Evolutionary conservation across 495 filamentous ascomycete genomes (phyloP).

Genomic region (Penicillium dipodomyicola): DNA sequence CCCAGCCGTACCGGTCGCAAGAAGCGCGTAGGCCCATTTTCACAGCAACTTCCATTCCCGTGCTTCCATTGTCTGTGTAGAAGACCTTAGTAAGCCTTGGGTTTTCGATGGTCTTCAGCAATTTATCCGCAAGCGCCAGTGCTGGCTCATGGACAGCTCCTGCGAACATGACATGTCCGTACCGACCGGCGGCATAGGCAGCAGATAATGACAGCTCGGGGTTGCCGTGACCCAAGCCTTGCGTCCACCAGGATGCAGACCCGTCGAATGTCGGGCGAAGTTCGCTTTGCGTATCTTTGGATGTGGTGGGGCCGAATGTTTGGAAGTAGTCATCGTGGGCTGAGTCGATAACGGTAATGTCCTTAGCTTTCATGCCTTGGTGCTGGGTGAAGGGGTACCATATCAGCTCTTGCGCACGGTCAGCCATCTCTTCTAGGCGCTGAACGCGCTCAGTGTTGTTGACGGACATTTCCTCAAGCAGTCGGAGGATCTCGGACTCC

Average conservation of each 20-base stretch:
- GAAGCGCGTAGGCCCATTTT: conserved; percentile 75
- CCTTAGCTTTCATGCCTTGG: conserved; percentile 51
- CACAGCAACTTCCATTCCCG: conserved; percentile 73
- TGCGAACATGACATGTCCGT: conserved; percentile 83
- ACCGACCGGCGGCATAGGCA: conserved; percentile 76
- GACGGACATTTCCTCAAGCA: conserved; percentile 46
- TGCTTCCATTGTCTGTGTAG: conserved; percentile 77
- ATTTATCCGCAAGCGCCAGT: conserved; percentile 56
- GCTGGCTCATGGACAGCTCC: conserved; percentile 70
- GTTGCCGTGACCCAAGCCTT: conserved; percentile 75
- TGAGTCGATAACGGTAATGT: conserved; percentile 70
- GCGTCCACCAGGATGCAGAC: conserved; percentile 84
- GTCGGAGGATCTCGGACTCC: conserved; percentile 34
- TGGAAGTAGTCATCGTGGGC: conserved; percentile 75
- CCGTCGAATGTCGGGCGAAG: conserved; percentile 68
- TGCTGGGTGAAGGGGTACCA: conserved; percentile 87
- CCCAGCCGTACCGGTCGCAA: conserved; percentile 61
- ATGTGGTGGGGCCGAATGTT: conserved; percentile 34
- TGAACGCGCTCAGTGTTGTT: conserved; percentile 53
- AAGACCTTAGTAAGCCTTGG: conserved; percentile 64
- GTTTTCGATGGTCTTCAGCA: conserved; percentile 57
- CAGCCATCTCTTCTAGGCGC: conserved; percentile 56
- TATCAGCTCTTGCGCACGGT: conserved; percentile 55
- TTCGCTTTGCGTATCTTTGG: conserved; percentile 14
- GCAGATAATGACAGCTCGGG: conserved; percentile 63